Evolutionary conservation across 768 basidiomycete genomes (phyloP), one percentile per base, ranked within the genome.

Genomic region (Lepiota venenata): DNA sequence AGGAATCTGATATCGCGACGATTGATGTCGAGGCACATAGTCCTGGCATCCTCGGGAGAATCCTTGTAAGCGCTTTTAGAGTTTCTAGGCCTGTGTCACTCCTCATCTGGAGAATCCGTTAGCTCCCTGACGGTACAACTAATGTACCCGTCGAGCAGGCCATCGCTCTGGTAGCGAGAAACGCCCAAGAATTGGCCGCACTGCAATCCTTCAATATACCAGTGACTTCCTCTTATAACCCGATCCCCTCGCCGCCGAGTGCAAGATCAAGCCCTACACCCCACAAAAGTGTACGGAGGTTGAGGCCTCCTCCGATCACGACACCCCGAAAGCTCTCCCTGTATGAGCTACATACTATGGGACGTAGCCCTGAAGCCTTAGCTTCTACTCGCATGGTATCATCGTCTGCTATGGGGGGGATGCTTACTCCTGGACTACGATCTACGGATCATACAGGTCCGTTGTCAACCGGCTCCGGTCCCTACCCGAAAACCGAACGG

Each of bases 11-110:
- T 77, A 93, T 93, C 71, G 91, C 96, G 10, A 95, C 93, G 3
- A 97, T 98, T 65, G 97, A 99, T 68, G 96, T 99, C 7, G 97
- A 99, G 71, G 94, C 97, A 12, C 94, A 95, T 71, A 95, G 98
- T 32, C 95, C 98, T 63, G 97, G 97, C 59, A 71, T 98, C 12
- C 72, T 99, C 65, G 95, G 88, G 52, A 98, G 91, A 76, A 96
- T 98, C 59, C 61, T 99, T 63, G 94, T 94, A 63, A 50, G 88
- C 73, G 36, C 39, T 18, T 36, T 15, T 18, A 41, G 22, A 21
- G 2, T 39, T 32, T 14, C 8, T 42, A 20, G n/a, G 91, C 1
- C 75, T 92, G 21, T 18, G 15, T 35, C 78, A 92, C 12, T 20
- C 36, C 46, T 21, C 38, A 48, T 9, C 22, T 18, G 25, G 16